Percentiles rank a stretch among this genome's conserved stretches.
Conservation (phyloP, 225 moss, liverwort and hornwort species). For the Lunularia cruciata region DNA sequence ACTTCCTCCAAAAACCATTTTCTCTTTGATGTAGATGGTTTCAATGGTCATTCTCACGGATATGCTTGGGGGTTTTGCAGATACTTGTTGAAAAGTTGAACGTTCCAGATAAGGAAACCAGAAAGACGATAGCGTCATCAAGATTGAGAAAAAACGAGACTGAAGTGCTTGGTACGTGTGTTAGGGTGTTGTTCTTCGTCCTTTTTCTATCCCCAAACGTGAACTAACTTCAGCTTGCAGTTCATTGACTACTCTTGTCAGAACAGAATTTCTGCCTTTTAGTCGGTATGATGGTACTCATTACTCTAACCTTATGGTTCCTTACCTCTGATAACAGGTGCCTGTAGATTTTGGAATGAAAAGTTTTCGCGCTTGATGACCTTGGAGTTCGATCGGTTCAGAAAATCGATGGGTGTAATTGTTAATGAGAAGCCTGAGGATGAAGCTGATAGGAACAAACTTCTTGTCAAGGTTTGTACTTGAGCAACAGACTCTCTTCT, state of each 20-base stretch:
- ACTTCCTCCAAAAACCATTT: too few relatives aligned
- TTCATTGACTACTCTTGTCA: not conserved
- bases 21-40: too few relatives aligned
- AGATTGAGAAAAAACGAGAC: conserved; percentile 40
- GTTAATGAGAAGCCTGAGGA: conserved; percentile 36
- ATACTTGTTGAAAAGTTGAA: conserved; percentile 63
- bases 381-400: conserved; percentile 61
- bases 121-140: conserved; percentile 38
- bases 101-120: conserved; percentile 39
- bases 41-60: not conserved
- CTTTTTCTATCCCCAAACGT: not conserved
- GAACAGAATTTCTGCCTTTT: not conserved
- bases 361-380: conserved; percentile 41
- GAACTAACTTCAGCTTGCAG: too few relatives aligned
- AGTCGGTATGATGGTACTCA: too few relatives aligned
- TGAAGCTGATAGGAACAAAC: conserved; percentile 40
- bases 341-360: conserved; percentile 48
- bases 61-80: conserved; percentile 21
- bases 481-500: conserved; percentile 18
- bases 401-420: conserved; percentile 72
- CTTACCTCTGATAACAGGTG: conserved; percentile 26
- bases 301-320: too few relatives aligned
- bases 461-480: conserved; percentile 63
- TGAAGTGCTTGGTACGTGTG: conserved; percentile 37
- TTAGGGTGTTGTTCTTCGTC: not conserved